Percentiles rank a stretch among this genome's conserved stretches.
Conservation (phyloP, 129 eudicot species). For the Chrysanthemum seticuspe region DNA sequence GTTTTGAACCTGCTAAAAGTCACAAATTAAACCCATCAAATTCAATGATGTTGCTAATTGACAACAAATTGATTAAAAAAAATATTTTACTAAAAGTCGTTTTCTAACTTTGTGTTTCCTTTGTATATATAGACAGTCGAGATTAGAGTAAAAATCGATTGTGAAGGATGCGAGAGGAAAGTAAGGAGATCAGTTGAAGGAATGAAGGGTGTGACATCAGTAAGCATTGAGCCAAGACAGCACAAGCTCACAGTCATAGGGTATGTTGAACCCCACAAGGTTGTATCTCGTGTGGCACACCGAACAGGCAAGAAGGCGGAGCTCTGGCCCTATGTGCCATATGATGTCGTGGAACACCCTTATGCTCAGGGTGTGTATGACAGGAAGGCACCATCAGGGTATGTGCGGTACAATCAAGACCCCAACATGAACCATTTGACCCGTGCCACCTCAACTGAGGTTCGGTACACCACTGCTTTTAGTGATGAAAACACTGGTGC, state of each 20-base stretch:
- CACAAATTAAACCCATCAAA: too few species aligned
- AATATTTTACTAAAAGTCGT: background rate
- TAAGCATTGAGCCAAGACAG: conserved; percentile 66
- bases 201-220: conserved; percentile 83
- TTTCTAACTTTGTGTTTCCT: background rate
- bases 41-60: background rate
- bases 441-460: conserved; percentile 87
- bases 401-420: conserved; percentile 57
- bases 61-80: too few species aligned
- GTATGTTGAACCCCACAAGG: conserved; percentile 82
- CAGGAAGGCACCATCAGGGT: conserved; percentile 88
- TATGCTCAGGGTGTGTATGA: conserved; percentile 87
- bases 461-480: conserved; percentile 88
- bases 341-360: conserved; percentile 83
- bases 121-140: conserved; percentile 60
- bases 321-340: conserved; percentile 93
- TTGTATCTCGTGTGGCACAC: conserved; percentile 74
- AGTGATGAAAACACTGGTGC: conserved; percentile 86
- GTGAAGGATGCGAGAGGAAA: conserved; percentile 94
- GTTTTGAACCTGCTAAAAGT: too few species aligned
- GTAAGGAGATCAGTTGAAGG: conserved; percentile 88
- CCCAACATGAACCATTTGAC: conserved; percentile 50
- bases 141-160: conserved; percentile 82
- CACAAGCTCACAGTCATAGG: conserved; percentile 79
- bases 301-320: conserved; percentile 93